Conservation (phyloP, 139 green algal species). For the Micractinium sp. region DNA sequence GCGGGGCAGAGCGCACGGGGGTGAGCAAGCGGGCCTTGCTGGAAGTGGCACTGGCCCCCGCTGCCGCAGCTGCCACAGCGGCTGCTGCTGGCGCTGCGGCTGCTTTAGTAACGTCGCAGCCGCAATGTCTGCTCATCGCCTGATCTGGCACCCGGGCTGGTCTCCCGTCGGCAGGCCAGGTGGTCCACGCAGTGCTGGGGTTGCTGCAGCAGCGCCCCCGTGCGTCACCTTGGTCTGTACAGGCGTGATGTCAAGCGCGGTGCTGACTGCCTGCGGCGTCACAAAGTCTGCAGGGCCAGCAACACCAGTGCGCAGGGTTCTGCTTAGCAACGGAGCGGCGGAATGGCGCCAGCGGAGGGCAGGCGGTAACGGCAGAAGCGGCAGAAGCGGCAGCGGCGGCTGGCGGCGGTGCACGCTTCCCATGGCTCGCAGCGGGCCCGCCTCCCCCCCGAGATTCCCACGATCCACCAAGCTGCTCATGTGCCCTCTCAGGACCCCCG, state of each 20-base stretch:
- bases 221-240: constrained; percentile 31
- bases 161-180: too few relatives aligned
- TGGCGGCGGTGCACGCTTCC: neutral
- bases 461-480: too few relatives aligned
- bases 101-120: too few relatives aligned
- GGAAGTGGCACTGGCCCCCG: too few relatives aligned
- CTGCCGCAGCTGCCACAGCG: neutral
- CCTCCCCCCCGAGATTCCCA: neutral
- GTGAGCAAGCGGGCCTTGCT: neutral
- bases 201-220: too few relatives aligned
- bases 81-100: neutral
- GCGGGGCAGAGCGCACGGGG: neutral
- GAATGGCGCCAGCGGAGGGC: neutral
- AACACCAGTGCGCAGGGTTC: neutral
- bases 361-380: neutral
- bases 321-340: neutral
- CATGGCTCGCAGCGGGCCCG: neutral
- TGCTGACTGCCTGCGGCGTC: constrained; percentile 4
- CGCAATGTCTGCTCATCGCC: too few relatives aligned
- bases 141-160: too few relatives aligned
- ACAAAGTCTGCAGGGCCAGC: constrained; percentile 27
- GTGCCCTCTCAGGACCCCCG: neutral
- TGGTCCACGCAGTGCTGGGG: too few relatives aligned
- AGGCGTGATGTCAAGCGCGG: constrained; percentile 21
- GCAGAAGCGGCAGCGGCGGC: neutral